Conservation (phyloP, 768 basidiomycete species). For the Agrocybe pediades region DNA sequence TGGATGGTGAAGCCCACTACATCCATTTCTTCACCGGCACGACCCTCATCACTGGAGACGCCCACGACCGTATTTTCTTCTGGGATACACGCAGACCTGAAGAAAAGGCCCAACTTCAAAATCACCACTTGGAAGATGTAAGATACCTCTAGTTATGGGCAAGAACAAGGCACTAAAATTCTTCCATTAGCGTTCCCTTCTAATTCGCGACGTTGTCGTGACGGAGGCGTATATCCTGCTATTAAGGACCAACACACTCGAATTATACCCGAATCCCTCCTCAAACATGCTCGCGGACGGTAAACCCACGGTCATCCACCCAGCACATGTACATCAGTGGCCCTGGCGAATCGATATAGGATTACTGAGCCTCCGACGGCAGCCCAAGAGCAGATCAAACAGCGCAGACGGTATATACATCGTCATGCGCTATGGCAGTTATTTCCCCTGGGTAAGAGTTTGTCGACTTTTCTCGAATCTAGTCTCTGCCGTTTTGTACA, state of each 20-base stretch:
- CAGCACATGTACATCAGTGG: conserved; percentile 49
- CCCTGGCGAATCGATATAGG: conserved; percentile 61
- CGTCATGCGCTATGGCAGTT: conserved; percentile 60
- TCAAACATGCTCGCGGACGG: conserved; percentile 19
- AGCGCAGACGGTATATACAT: conserved; percentile 43
- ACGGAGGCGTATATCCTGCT: conserved; percentile 46
- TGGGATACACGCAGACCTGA: conserved; percentile 35
- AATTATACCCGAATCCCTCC: conserved; percentile 40
- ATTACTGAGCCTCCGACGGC: conserved; percentile 30
- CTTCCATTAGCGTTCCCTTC: conserved; percentile 5
- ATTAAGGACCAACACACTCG: conserved; percentile 41
- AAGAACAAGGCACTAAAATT: not conserved
- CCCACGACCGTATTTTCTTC: conserved; percentile 32
- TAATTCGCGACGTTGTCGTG: conserved; percentile 39
- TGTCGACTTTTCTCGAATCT: not conserved
- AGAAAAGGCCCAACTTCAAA: conserved; percentile 35
- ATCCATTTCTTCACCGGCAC: conserved; percentile 38
- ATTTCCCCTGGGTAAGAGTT: conserved; percentile 53
- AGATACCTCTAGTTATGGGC: not conserved
- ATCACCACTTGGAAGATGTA: conserved; percentile 33
- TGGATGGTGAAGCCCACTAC: conserved; percentile 32
- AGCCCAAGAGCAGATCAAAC: conserved; percentile 12
- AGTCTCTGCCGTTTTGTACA: no score
- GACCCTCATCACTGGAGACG: conserved; percentile 37
- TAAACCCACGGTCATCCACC: conserved; percentile 33